Percentiles rank a stretch among this genome's conserved stretches.
Conservation (phyloP, 192 early-diverging fungal species). For the Tieghemiomyces parasiticus region DNA sequence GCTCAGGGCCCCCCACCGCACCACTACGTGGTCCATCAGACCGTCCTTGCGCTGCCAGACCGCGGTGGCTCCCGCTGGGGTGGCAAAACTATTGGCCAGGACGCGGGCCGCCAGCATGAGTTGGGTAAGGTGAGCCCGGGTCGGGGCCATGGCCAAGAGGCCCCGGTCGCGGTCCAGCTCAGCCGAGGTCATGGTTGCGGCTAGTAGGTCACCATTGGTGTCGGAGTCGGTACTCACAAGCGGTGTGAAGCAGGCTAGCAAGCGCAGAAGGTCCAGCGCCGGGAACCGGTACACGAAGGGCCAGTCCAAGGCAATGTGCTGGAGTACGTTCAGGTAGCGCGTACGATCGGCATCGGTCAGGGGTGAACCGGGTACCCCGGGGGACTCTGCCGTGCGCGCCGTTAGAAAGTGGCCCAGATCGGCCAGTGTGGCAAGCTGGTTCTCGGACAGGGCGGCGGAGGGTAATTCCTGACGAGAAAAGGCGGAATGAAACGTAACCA, state of each 20-base stretch:
- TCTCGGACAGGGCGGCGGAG: slow-evolving; percentile 13
- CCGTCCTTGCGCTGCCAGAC: slow-evolving; percentile 20
- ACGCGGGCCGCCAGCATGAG: slow-evolving; percentile 60
- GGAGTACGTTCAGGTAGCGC: slow-evolving; percentile 24
- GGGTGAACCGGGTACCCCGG: neutral
- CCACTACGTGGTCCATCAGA: slow-evolving; percentile 19
- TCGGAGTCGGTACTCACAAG: slow-evolving; percentile 21
- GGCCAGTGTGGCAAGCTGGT: slow-evolving; percentile 14
- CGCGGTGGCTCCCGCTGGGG: slow-evolving; percentile 21
- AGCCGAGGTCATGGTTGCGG: slow-evolving; percentile 21
- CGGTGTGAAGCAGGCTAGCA: slow-evolving; percentile 39
- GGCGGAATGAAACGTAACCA: too few species aligned
- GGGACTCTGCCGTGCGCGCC: neutral
- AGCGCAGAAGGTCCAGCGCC: slow-evolving; percentile 68
- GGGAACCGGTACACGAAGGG: slow-evolving; percentile 57
- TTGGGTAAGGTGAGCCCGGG: slow-evolving; percentile 45
- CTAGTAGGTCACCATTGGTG: slow-evolving; percentile 25
- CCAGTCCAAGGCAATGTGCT: slow-evolving; percentile 48
- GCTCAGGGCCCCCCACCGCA: slow-evolving; percentile 6
- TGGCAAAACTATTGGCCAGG: slow-evolving; percentile 57
- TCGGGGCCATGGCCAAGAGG: neutral
- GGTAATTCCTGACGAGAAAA: too few species aligned
- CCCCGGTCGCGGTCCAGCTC: slow-evolving; percentile 11
- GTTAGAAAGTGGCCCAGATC: neutral
- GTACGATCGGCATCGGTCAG: slow-evolving; percentile 22